phyloP scores from a whole-genome alignment of 768 basidiomycete species.

The Suillus subalutaceus region DNA sequence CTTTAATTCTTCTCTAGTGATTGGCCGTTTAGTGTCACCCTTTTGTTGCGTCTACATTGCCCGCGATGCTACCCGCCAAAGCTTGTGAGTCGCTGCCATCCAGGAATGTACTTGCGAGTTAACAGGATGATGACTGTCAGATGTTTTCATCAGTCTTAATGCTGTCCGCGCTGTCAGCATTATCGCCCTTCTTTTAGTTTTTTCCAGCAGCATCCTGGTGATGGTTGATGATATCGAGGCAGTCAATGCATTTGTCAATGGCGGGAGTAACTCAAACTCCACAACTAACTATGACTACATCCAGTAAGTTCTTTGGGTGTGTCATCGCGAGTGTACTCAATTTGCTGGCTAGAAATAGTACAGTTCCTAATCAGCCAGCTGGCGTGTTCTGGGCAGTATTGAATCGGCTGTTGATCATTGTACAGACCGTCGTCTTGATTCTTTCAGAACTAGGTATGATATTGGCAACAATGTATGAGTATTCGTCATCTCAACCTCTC shows the following conservation, averaged over 20 bases:
- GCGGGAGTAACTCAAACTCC: conserved; percentile 39
- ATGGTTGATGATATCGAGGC: conserved; percentile 77
- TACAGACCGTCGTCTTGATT: conserved; percentile 76
- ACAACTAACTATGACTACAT: conserved; percentile 77
- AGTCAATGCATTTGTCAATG: conserved; percentile 63
- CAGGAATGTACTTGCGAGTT: background rate
- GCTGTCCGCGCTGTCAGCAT: conserved; percentile 75
- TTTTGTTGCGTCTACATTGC: conserved; percentile 1
- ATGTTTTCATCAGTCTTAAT: conserved; percentile 77
- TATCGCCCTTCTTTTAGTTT: conserved; percentile 77
- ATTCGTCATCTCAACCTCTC: background rate
- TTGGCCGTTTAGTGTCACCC: conserved; percentile 20
- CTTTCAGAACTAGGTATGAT: conserved; percentile 45
- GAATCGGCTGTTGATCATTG: conserved; percentile 82
- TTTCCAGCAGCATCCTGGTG: conserved; percentile 73
- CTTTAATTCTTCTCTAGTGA: conserved; percentile 17
- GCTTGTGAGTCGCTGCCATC: conserved; percentile 25
- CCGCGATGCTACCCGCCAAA: conserved; percentile 30
- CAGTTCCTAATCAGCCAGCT: conserved; percentile 92
- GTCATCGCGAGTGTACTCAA: background rate
- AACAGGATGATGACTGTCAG: conserved; percentile 24
- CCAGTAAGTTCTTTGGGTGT: conserved; percentile 50
- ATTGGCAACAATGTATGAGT: background rate
- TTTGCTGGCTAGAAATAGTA: conserved; percentile 54
- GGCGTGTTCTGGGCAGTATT: conserved; percentile 92